Evolutionary conservation across 2,329 filamentous ascomycete genomes (phyloP).

Genomic region (Aciculosporium take): DNA sequence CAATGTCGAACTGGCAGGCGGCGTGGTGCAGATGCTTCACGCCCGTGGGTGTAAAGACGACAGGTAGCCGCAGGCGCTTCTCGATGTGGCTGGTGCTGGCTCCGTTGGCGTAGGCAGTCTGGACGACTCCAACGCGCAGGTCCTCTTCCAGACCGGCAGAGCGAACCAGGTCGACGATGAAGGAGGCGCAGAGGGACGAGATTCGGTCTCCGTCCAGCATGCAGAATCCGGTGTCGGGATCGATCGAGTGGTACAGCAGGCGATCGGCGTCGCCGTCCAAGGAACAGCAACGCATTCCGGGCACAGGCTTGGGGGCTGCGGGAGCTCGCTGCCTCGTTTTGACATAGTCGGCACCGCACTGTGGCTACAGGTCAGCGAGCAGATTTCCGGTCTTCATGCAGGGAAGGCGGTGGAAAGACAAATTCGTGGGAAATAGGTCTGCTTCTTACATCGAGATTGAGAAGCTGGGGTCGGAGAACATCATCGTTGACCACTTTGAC

Average conservation of each 20-base stretch:
- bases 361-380: conserved; percentile 5
- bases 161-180: conserved; percentile 77
- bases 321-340: conserved; percentile 93
- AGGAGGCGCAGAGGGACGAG: conserved; percentile 82
- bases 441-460: conserved; percentile 67
- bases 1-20: conserved; percentile 87
- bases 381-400: too few relatives aligned
- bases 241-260: conserved; percentile 86
- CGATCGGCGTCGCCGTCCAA: conserved; percentile 93
- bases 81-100: conserved; percentile 85
- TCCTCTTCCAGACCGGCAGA: conserved; percentile 66
- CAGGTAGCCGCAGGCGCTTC: conserved; percentile 74
- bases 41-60: conserved; percentile 86
- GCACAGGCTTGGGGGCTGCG: conserved; percentile 61
- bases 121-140: conserved; percentile 83
- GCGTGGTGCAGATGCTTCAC: conserved; percentile 97
- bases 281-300: conserved; percentile 71
- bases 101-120: conserved; percentile 96
- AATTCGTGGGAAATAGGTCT: background rate
- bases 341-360: conserved; percentile 93
- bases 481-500: conserved; percentile 88
- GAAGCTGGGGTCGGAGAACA: conserved; percentile 71
- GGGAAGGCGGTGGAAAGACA: too few relatives aligned
- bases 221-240: conserved; percentile 69
- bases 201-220: conserved; percentile 96